phyloP scores from a whole-genome alignment of 1,284 basidiomycete species.

The Baeospora myosura region DNA sequence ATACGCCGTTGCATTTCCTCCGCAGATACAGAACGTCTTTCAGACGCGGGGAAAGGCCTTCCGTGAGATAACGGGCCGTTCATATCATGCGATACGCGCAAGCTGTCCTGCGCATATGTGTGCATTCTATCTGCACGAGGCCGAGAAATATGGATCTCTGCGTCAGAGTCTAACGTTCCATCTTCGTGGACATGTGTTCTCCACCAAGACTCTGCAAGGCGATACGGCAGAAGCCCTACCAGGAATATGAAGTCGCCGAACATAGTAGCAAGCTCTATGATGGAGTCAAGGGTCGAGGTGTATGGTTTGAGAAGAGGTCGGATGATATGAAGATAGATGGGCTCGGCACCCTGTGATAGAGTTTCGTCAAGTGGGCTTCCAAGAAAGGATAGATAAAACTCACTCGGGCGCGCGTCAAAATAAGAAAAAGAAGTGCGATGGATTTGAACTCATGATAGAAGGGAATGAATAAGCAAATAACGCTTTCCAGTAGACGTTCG shows the following conservation, averaged over 20 bases:
- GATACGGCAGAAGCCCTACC: conserved; percentile 46
- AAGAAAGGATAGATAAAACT: conserved; percentile 7
- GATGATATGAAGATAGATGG: conserved; percentile 66
- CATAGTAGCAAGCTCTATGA: conserved; percentile 49
- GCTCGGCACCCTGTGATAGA: conserved; percentile 20
- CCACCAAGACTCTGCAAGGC: conserved; percentile 39
- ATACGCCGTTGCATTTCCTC: not conserved
- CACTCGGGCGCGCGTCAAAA: conserved; percentile 67
- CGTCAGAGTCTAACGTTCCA: not conserved
- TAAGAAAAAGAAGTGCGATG: conserved; percentile 59
- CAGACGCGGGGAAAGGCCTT: no score
- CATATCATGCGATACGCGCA: no score
- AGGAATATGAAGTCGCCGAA: conserved; percentile 61
- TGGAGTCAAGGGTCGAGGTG: conserved; percentile 48
- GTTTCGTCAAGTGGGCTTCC: conserved; percentile 6
- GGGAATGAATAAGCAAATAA: conserved; percentile 63
- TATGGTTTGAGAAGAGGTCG: conserved; percentile 69
- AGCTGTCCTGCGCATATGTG: no score
- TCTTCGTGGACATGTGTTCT: conserved; percentile 13
- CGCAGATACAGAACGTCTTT: not conserved
- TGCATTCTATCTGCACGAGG: no score
- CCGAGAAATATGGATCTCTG: not conserved
- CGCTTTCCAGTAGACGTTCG: conserved; percentile 53
- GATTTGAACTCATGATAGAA: conserved; percentile 77
- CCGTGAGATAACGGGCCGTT: no score